Conservation (phyloP, 805 yeast genomes). For the Soucietia sequanensis region DNA sequence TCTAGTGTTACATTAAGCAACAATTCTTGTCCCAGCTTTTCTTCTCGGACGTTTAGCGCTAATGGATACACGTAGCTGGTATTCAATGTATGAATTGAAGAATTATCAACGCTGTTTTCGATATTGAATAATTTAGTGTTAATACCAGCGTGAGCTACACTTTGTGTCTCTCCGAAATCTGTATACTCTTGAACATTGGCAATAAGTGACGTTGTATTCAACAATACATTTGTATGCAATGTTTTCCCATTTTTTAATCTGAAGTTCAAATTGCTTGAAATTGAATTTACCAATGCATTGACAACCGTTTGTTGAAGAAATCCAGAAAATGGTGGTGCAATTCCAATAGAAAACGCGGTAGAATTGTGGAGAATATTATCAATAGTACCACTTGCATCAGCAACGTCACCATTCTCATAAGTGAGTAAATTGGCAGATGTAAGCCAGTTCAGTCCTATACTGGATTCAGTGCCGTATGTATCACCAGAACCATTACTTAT, state of each 20-base stretch:
- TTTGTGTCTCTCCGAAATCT: constrained; percentile 41
- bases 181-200: constrained; percentile 39
- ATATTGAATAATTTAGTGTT: constrained; percentile 16
- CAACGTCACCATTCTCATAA: constrained; percentile 49
- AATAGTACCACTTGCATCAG: constrained; percentile 38
- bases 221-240: constrained; percentile 25
- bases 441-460: constrained; percentile 55
- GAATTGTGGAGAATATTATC: constrained; percentile 20
- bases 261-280: constrained; percentile 35
- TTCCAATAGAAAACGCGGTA: constrained; percentile 25
- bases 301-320: constrained; percentile 36
- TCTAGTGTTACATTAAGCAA: constrained; percentile 18
- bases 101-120: constrained; percentile 13
- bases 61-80: constrained; percentile 29
- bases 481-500: constrained; percentile 54
- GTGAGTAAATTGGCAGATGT: constrained; percentile 54
- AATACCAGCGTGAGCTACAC: constrained; percentile 21
- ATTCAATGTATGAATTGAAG: constrained; percentile 13
- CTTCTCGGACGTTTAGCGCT: constrained; percentile 12
- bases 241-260: constrained; percentile 37
- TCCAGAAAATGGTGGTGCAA: constrained; percentile 39
- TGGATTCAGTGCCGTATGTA: constrained; percentile 12
- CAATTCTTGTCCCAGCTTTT: constrained; percentile 13
- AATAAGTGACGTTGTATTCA: constrained; percentile 27
- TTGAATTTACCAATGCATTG: constrained; percentile 30